phyloP scores from a whole-genome alignment of 768 basidiomycete species.

The Lactifluus echinatus region DNA sequence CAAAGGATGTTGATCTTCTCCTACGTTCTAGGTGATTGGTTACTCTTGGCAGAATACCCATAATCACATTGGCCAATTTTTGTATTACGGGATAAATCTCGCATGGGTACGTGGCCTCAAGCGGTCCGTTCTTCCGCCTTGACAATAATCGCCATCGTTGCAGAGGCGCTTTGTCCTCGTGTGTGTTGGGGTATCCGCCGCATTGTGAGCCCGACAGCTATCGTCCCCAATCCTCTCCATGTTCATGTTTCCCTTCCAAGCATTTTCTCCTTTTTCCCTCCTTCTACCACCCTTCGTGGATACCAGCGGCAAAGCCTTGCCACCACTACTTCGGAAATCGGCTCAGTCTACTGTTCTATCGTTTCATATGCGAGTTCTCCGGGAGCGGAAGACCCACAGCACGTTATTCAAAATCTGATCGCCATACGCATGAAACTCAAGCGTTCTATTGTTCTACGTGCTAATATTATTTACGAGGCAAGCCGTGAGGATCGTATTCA shows the following conservation, averaged over 20 bases:
- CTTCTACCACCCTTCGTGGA: conserved; percentile 61
- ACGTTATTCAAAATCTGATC: conserved; percentile 56
- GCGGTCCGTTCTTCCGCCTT: neutral
- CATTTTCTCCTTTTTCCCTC: conserved; percentile 64
- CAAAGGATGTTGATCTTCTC: neutral
- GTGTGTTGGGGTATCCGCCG: conserved; percentile 60
- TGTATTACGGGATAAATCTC: conserved; percentile 54
- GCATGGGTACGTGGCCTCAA: conserved; percentile 48
- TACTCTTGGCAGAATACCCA: conserved; percentile 64
- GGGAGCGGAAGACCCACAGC: conserved; percentile 39
- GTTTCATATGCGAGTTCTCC: conserved; percentile 61
- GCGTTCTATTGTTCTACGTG: conserved; percentile 44
- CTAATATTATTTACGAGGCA: conserved; percentile 63
- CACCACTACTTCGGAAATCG: conserved; percentile 58
- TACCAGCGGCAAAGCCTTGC: conserved; percentile 68
- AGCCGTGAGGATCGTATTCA: conserved; percentile 8
- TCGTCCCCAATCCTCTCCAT: conserved; percentile 11
- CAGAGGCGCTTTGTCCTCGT: conserved; percentile 67
- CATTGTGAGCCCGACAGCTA: conserved; percentile 46
- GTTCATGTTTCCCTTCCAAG: conserved; percentile 27
- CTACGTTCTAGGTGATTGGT: conserved; percentile 50
- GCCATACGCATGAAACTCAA: conserved; percentile 69
- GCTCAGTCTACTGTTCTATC: conserved; percentile 65
- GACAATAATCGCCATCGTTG: neutral
- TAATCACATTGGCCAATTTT: conserved; percentile 38